Evolutionary conservation across 805 yeast genomes (phyloP).

Genomic region (Teunomyces lycoperdinae): DNA sequence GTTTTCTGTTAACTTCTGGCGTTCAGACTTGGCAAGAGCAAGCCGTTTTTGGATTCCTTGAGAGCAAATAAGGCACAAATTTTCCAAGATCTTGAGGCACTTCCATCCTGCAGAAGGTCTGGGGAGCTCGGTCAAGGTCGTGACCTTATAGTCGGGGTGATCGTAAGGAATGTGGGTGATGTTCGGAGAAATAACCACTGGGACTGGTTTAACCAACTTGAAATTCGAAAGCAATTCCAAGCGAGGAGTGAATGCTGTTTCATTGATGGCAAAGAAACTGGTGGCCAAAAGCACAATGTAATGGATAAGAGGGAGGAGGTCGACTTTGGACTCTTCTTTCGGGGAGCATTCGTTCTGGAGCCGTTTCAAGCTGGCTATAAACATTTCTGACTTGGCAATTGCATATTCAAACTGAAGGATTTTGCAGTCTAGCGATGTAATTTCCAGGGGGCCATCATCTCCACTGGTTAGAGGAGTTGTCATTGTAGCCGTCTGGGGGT

Average conservation of each 20-base stretch:
- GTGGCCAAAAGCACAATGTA: conserved; percentile 32
- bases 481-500: neutral
- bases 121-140: conserved; percentile 32
- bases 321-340: conserved; percentile 1
- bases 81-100: conserved; percentile 28
- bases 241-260: conserved; percentile 25
- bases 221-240: conserved; percentile 28
- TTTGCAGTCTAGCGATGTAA: conserved; percentile 48
- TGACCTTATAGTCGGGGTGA: conserved; percentile 31
- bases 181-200: conserved; percentile 26
- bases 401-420: conserved; percentile 59
- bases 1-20: conserved; percentile 10
- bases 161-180: conserved; percentile 43
- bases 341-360: conserved; percentile 10
- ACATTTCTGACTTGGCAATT: conserved; percentile 41
- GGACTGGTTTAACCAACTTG: conserved; percentile 22
- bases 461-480: neutral
- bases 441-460: conserved; percentile 3
- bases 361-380: conserved; percentile 30
- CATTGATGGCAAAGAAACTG: conserved; percentile 36
- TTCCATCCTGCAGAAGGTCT: conserved; percentile 17
- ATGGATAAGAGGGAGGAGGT: conserved; percentile 29
- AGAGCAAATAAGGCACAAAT: conserved; percentile 24
- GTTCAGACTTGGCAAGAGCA: conserved; percentile 23
- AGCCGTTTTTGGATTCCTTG: conserved; percentile 40